Base-by-base conservation (phyloP, 2,329 filamentous ascomycete genomes). In the Zalaria sp. region DNA sequence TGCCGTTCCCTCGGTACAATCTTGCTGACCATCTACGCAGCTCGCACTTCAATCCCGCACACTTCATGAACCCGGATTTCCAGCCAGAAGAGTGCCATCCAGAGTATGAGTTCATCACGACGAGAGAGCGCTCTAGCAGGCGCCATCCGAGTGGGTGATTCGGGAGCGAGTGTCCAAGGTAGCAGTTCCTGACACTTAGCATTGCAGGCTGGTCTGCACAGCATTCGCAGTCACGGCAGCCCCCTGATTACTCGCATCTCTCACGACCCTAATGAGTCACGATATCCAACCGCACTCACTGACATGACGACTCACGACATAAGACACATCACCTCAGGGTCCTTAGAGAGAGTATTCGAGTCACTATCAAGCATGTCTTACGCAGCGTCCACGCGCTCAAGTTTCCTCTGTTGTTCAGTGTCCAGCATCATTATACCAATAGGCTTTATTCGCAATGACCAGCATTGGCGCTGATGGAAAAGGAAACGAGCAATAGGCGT, bases 81-180 rank as follows among this genome's bases (percentile, higher is more conserved):
- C 65, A 71, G 44, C 68, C 68, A 4, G 67, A 71, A 47, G 65
- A 70, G 45, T 71, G 68, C 67, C 60, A 58, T 46, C 68, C 68
- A 3, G 65, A 67, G 18, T 55, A 60, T 41, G 67, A 69, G 39
- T 69, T 67, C 45, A 54, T 60, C 28, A 61, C 57, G 38, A 50
- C 49, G 34, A 55, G 42, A 49, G 52, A 39, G 5, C 38, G 46
- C 41, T 18, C 18, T 18, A 56, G 52, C 41, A 49, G 46, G 45
- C 53, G 55, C 50, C 57, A 53, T 41, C 49, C 42, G 27, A 51
- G 49, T 46, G 54, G 54, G 43, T 59, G 56, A 59, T 18, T 18
- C 18, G 18, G 18, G 18, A 18, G 18, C 18, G 18, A 18, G 18
- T 18, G 18, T 18, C 18, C 18, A 18, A 18, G 18, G 18, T 18